Evolutionary conservation across 768 basidiomycete genomes (phyloP).

Genomic region (Boletus speciosus): DNA sequence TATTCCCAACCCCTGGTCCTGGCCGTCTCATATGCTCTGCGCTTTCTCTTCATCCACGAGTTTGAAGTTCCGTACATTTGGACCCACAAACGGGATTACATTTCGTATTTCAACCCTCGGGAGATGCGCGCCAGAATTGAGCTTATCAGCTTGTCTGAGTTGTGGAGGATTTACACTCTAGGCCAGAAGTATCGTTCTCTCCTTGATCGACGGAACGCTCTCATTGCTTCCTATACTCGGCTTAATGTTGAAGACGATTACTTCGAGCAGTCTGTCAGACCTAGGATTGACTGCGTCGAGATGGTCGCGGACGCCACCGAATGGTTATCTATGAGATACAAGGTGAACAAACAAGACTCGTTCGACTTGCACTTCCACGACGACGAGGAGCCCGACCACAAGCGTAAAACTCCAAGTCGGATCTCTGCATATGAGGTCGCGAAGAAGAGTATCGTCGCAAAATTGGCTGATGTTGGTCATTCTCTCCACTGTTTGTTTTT

Average conservation of each 20-base stretch:
- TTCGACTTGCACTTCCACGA: slow-evolving; percentile 68
- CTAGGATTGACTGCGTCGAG: slow-evolving; percentile 77
- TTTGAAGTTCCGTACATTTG: slow-evolving; percentile 96
- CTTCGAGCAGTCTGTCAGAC: slow-evolving; percentile 65
- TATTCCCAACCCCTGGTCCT: slow-evolving; percentile 67
- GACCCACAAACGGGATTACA: slow-evolving; percentile 89
- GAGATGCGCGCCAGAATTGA: slow-evolving; percentile 62
- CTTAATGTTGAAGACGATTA: slow-evolving; percentile 71
- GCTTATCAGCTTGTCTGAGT: slow-evolving; percentile 71
- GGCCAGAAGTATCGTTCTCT: slow-evolving; percentile 90
- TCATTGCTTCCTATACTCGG: slow-evolving; percentile 63
- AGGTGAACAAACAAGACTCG: slow-evolving; percentile 62
- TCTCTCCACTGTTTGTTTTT: neutral
- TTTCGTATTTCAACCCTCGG: slow-evolving; percentile 72
- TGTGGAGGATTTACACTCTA: slow-evolving; percentile 90
- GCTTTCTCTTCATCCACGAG: slow-evolving; percentile 80
- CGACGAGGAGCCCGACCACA: slow-evolving; percentile 56
- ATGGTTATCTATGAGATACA: slow-evolving; percentile 86
- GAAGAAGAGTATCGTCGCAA: slow-evolving; percentile 73
- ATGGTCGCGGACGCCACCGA: slow-evolving; percentile 87
- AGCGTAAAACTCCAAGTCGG: slow-evolving; percentile 79
- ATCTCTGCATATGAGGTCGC: slow-evolving; percentile 81
- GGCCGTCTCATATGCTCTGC: slow-evolving; percentile 76
- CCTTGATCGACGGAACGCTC: slow-evolving; percentile 62
- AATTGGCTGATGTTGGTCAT: slow-evolving; percentile 70